Percentiles rank a stretch among this genome's conserved stretches.
These are phyloP conservation scores for Priceomyces castillae DNA, from an alignment of 805 yeast genomes.

Conservation along the genomic window DNA sequence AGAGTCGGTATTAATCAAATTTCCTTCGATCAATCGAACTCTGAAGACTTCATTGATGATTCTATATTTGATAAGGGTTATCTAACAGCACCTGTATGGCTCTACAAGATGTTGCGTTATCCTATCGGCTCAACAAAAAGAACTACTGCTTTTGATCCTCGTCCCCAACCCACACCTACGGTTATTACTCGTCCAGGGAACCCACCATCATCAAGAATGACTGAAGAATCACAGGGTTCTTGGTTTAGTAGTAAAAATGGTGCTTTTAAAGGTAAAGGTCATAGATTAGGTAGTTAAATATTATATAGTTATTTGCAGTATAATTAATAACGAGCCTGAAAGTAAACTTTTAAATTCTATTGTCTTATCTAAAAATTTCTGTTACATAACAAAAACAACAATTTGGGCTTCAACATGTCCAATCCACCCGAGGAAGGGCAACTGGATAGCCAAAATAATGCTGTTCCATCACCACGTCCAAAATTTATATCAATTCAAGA, in stretches of 20 bases:
- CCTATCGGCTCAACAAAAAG: conserved; percentile 25
- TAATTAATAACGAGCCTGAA: background rate
- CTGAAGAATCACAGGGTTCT: conserved; percentile 1
- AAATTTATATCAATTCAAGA: background rate
- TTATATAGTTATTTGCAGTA: background rate
- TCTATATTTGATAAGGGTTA: conserved; percentile 51
- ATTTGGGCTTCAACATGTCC: conserved; percentile 1
- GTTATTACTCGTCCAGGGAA: background rate
- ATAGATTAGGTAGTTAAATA: conserved; percentile 29
- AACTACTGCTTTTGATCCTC: conserved; percentile 25
- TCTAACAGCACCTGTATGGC: conserved; percentile 51
- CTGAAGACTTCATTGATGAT: conserved; percentile 29
- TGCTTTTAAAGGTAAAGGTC: conserved; percentile 36
- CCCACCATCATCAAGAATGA: background rate
- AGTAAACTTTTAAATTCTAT: background rate
- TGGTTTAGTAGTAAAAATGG: conserved; percentile 12
- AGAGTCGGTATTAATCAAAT: conserved; percentile 27
- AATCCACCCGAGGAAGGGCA: background rate
- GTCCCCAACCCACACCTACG: conserved; percentile 1
- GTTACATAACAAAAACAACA: background rate
- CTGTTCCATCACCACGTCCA: conserved; percentile 5
- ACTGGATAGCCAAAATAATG: background rate
- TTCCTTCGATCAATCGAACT: conserved; percentile 5
- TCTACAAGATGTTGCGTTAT: conserved; percentile 30
- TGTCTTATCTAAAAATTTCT: background rate